A percentile compares a stretch with the other conserved stretches of the same genome.
phyloP scores from a whole-genome alignment of 2,329 filamentous ascomycete species.

The Xylaria arbuscula region DNA sequence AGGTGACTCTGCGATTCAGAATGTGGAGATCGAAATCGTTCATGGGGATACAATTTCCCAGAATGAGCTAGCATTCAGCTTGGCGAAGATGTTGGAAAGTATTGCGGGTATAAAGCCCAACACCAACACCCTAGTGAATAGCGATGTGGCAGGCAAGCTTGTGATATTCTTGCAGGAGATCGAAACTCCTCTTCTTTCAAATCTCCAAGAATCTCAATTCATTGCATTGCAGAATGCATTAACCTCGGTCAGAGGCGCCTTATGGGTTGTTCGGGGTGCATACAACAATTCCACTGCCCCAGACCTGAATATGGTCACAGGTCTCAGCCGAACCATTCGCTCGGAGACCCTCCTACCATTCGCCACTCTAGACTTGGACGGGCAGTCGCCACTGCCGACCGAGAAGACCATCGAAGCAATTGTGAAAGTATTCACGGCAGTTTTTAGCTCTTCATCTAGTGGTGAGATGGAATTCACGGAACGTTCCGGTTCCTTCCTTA shows the following conservation, averaged over 20 bases:
- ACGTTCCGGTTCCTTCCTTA: conserved; percentile 53
- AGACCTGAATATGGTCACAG: conserved; percentile 50
- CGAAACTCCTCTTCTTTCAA: conserved; percentile 56
- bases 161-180: conserved; percentile 60
- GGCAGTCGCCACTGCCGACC: conserved; percentile 39
- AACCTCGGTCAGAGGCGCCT: conserved; percentile 47
- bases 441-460: conserved; percentile 51
- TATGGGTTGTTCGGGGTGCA: conserved; percentile 54
- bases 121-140: conserved; percentile 47
- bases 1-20: conserved; percentile 38
- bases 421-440: conserved; percentile 51
- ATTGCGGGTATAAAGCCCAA: conserved; percentile 51
- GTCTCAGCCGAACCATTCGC: conserved; percentile 51
- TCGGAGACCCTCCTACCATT: conserved; percentile 51
- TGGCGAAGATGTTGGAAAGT: conserved; percentile 50
- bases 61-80: conserved; percentile 48
- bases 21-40: conserved; percentile 54
- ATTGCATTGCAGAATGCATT: conserved; percentile 47
- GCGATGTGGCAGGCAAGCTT: conserved; percentile 51
- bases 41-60: conserved; percentile 51
- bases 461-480: conserved; percentile 59
- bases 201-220: conserved; percentile 55
- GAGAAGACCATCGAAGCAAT: conserved; percentile 43
- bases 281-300: conserved; percentile 50
- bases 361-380: conserved; percentile 50